Percentiles rank a stretch among this genome's conserved stretches.
phyloP scores from a whole-genome alignment of 2,329 filamentous ascomycete genomes.

The Talaromyces verruculosus region DNA sequence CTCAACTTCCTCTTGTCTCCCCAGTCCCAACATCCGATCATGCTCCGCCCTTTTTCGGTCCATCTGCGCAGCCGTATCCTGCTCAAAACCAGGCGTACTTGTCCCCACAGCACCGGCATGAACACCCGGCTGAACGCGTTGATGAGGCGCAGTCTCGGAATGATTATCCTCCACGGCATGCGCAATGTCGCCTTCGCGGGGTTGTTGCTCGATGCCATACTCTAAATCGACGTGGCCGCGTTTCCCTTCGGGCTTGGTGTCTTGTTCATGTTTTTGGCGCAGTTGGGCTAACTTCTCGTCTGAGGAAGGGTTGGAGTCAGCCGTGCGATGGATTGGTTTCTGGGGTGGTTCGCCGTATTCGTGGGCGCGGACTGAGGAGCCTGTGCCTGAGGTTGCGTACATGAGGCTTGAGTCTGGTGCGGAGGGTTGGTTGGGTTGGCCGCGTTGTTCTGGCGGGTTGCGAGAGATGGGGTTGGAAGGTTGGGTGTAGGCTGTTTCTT shows the following conservation, averaged over 20 bases:
- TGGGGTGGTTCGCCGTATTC: constrained; percentile 29
- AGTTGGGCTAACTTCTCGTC: constrained; percentile 28
- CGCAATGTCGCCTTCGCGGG: constrained; percentile 38
- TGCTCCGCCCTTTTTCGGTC: constrained; percentile 38
- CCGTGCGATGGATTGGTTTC: constrained; percentile 28
- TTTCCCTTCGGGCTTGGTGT: constrained; percentile 24
- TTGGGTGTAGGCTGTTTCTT: constrained; percentile 37
- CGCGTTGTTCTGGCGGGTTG: constrained; percentile 25
- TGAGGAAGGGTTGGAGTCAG: constrained; percentile 32
- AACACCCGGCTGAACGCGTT: constrained; percentile 34
- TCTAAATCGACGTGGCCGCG: constrained; percentile 33
- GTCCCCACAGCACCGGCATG: constrained; percentile 39
- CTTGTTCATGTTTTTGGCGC: constrained; percentile 23
- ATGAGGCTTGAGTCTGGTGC: constrained; percentile 3
- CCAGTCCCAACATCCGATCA: constrained; percentile 31
- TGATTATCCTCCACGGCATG: constrained; percentile 31
- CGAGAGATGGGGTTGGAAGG: constrained; percentile 36
- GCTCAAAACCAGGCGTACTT: constrained; percentile 31
- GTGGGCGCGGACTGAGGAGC: neutral
- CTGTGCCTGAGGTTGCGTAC: constrained; percentile 8
- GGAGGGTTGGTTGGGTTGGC: constrained; percentile 7
- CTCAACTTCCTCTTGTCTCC: constrained; percentile 25
- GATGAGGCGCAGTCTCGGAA: constrained; percentile 21
- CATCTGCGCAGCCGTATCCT: constrained; percentile 37
- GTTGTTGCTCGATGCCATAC: constrained; percentile 40